A percentile compares a stretch with the other conserved stretches of the same genome.
These are phyloP conservation scores for Lipomyces spencermartinsiae DNA, from an alignment of 805 yeast species.

Conservation along the genomic window DNA sequence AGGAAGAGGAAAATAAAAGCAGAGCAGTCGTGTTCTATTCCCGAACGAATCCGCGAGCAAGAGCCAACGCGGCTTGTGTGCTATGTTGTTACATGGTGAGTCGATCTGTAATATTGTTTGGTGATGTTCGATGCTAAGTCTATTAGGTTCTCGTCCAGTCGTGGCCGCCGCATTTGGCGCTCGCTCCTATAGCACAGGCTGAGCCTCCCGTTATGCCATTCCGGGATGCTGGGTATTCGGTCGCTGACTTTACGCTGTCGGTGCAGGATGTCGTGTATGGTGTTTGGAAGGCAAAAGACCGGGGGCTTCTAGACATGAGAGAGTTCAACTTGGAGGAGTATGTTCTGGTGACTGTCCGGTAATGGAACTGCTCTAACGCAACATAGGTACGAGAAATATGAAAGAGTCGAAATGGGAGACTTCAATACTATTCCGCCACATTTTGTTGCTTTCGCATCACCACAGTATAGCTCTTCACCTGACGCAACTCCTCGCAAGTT, in stretches of 20 bases:
- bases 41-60: constrained; percentile 74
- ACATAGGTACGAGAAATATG: constrained; percentile 69
- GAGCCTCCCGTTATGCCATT: constrained; percentile 94
- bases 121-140: not conserved
- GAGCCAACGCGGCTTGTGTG: constrained; percentile 94
- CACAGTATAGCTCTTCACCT: constrained; percentile 54
- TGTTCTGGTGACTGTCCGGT: constrained; percentile 19
- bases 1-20: constrained; percentile 76
- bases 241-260: constrained; percentile 90
- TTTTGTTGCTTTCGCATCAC: constrained; percentile 97
- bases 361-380: not conserved
- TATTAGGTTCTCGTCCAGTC: constrained; percentile 75
- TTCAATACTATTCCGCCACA: constrained; percentile 90
- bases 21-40: constrained; percentile 93
- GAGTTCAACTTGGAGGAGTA: constrained; percentile 89
- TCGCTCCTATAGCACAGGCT: constrained; percentile 90
- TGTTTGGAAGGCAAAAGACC: constrained; percentile 96
- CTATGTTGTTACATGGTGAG: constrained; percentile 85
- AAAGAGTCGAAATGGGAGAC: constrained; percentile 96
- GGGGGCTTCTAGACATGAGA: constrained; percentile 85
- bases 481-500: constrained; percentile 41
- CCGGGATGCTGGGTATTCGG: constrained; percentile 96
- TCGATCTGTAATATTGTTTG: not conserved
- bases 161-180: constrained; percentile 98
- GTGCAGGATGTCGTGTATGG: constrained; percentile 96